These are phyloP conservation scores for Coffea canephora DNA, from an alignment of 257 asterid genomes.

Conservation along the genomic window DNA sequence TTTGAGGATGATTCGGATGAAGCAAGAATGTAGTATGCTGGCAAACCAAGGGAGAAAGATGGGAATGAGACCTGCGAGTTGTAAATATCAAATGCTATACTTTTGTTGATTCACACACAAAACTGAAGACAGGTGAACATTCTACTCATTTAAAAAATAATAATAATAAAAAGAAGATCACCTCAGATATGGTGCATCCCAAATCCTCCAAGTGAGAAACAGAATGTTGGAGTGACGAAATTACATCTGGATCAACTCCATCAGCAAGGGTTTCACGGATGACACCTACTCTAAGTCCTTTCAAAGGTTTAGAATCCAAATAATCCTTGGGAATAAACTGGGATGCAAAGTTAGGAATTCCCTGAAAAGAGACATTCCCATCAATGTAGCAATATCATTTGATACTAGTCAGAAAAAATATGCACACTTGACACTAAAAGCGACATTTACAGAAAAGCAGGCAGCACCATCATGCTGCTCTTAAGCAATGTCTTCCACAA, in stretches of 20 bases:
- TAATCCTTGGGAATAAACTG: slow-evolving; percentile 52
- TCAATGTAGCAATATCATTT: slow-evolving; percentile 9
- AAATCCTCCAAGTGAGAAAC: slow-evolving; percentile 83
- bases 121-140: slow-evolving; percentile 3
- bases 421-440: neutral
- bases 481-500: no score
- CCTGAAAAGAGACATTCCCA: slow-evolving; percentile 49
- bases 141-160: neutral
- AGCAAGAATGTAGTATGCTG: slow-evolving; percentile 96
- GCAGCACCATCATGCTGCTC: neutral
- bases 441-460: neutral
- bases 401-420: neutral
- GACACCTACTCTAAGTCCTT: slow-evolving; percentile 85
- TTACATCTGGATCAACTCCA: slow-evolving; percentile 78
- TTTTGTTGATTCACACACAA: neutral
- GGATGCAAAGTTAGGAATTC: slow-evolving; percentile 64
- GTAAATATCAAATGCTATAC: slow-evolving; percentile 5
- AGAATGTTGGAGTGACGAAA: slow-evolving; percentile 65
- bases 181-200: slow-evolving; percentile 81
- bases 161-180: slow-evolving; percentile 19
- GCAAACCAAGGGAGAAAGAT: slow-evolving; percentile 90
- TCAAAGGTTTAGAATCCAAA: slow-evolving; percentile 73
- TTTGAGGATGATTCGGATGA: slow-evolving; percentile 93
- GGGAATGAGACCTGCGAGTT: slow-evolving; percentile 77
- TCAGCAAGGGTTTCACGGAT: slow-evolving; percentile 83